Base-by-base conservation (phyloP, 306 rosid species). In the Dryas alaskensis region DNA sequence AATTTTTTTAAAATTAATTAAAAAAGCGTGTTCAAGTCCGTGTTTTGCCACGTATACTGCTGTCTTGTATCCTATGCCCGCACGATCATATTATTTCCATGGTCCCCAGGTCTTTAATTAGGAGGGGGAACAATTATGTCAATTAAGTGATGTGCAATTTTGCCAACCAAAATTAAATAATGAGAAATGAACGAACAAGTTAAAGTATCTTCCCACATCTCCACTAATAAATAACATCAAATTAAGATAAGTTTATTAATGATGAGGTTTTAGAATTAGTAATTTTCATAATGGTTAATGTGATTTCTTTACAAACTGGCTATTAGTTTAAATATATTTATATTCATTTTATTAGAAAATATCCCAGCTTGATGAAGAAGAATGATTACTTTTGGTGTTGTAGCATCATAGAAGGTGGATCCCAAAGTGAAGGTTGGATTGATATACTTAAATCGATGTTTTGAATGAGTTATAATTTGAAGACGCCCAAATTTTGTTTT, bases 31-130 rank as follows among this genome's bases (percentile, higher is more conserved):
- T 44, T 31, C 25, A 44, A 47, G 12, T 73, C 69, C 76, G 67
- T 16, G 4, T 10, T 1, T 3, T 46, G 60, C 62, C 88, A 75
- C 77, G 81, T 78, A 79, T 63, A n/a, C 1, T 16, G 8, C 2
- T 31, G 37, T 31, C 37, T 31, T 31, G 37, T 64, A 43, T 64
- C 55, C 4, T 51, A 52, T 42, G 61, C 80, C 42, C 49, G 3
- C 46, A 27, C 27, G 7, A 39, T 59, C 37, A 59, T 50, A 50
- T 43, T 1, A 14, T n/a, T 61, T 69, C 53, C 46, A 14, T 13
- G 8, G 8, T 4, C 16, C 70, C 75, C 70, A n/a, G 12, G 45
- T 37, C 17, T 2, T 12, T 60, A 31, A 27, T 31, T 11, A 5
- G 0, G 17, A 8, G 17, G 65, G 17, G 65, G 8, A 60, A 27